phyloP scores from a whole-genome alignment of 805 yeast species.

The Yarrowia sp. region DNA sequence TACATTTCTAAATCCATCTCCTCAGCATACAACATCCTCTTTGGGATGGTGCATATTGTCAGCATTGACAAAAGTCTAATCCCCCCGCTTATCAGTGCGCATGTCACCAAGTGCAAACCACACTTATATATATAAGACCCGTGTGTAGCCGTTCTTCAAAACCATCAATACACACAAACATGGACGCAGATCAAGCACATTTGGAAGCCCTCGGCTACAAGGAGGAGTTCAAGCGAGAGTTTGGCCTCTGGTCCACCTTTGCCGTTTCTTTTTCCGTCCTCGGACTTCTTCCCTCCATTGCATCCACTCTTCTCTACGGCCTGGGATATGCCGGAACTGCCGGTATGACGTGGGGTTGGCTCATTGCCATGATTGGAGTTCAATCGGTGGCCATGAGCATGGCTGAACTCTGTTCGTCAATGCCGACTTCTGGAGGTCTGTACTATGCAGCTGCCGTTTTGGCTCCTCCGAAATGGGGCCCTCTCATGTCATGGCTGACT shows the following conservation, averaged over 20 bases:
- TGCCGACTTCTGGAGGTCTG: constrained; percentile 67
- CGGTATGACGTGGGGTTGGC: constrained; percentile 63
- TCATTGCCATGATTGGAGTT: constrained; percentile 55
- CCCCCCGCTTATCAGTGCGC: constrained; percentile 25
- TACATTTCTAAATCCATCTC: too few species aligned
- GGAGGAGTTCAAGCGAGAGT: constrained; percentile 61
- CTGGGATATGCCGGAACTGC: constrained; percentile 61
- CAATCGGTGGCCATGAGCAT: constrained; percentile 50
- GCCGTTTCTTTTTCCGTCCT: constrained; percentile 63
- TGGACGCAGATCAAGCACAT: constrained; percentile 34
- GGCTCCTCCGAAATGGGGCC: constrained; percentile 55
- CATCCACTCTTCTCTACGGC: constrained; percentile 59
- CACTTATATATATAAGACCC: neutral
- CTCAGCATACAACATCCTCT: constrained; percentile 26
- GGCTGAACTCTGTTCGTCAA: constrained; percentile 63
- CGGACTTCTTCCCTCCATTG: constrained; percentile 67
- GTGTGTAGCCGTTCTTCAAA: neutral
- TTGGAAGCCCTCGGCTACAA: constrained; percentile 50
- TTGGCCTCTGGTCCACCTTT: constrained; percentile 57
- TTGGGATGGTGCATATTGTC: constrained; percentile 13
- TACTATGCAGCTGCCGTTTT: constrained; percentile 65
- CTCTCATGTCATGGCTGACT: constrained; percentile 58
- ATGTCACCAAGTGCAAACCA: neutral
- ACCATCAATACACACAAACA: neutral
- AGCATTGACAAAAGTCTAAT: neutral